phyloP scores from a whole-genome alignment of 23 red algal genomes.

The Chondrus crispus region DNA sequence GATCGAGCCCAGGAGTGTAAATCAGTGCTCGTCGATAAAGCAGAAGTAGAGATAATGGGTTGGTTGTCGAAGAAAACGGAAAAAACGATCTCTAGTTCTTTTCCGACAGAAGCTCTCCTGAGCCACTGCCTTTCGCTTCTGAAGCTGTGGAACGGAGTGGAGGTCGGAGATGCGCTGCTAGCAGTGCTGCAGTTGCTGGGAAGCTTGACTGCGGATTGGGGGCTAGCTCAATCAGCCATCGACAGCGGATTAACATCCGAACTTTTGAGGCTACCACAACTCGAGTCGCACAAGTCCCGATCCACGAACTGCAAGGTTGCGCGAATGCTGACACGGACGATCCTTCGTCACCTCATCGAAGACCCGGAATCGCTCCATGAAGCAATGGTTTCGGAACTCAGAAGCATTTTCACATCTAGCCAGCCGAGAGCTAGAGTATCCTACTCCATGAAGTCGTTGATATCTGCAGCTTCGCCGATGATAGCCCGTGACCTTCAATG shows the following conservation, averaged over 20 bases:
- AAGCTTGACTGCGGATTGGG: slow-evolving; percentile 35
- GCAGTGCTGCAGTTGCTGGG: slow-evolving; percentile 35
- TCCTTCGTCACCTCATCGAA: slow-evolving; percentile 62
- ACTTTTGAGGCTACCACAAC: slow-evolving; percentile 34
- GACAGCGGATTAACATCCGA: background rate
- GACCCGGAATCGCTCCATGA: slow-evolving; percentile 57
- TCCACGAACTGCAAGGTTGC: slow-evolving; percentile 7
- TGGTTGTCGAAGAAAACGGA: background rate
- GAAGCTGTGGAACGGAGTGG: slow-evolving; percentile 8
- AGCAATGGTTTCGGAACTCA: slow-evolving; percentile 55
- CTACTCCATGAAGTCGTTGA: slow-evolving; percentile 21
- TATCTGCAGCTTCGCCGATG: slow-evolving; percentile 35
- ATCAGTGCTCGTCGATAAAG: background rate
- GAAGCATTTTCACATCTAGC: background rate
- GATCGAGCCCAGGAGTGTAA: background rate
- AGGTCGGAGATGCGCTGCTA: slow-evolving; percentile 44
- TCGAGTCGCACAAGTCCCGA: background rate
- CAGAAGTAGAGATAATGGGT: background rate
- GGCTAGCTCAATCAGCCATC: slow-evolving; percentile 3
- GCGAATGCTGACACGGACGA: slow-evolving; percentile 24
- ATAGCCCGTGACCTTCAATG: slow-evolving; percentile 21
- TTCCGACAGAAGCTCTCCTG: background rate
- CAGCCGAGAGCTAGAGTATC: slow-evolving; percentile 1
- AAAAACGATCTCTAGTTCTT: background rate
- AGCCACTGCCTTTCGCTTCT: background rate